Evolutionary conservation across 2,329 filamentous ascomycete genomes (phyloP).

Genomic region (Camillea tinctor): DNA sequence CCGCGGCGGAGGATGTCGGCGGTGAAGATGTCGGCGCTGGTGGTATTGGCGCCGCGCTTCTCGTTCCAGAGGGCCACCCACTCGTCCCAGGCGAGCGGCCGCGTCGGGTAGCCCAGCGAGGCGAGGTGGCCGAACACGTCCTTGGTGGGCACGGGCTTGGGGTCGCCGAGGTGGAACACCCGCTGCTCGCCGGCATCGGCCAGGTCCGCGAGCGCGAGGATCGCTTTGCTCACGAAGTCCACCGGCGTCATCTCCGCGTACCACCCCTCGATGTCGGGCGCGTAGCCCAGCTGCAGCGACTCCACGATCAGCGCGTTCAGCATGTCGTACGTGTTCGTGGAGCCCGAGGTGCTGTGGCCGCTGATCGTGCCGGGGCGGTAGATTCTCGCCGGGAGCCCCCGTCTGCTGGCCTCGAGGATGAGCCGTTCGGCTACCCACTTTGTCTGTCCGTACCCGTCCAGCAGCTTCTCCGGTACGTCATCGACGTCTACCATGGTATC

Average conservation of each 20-base stretch:
- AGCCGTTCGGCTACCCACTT: constrained; percentile 82
- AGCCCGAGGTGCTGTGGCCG: constrained; percentile 71
- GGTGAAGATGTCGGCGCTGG: constrained; percentile 70
- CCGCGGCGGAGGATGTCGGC: constrained; percentile 77
- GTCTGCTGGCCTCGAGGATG: constrained; percentile 64
- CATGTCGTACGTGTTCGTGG: constrained; percentile 76
- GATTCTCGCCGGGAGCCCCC: constrained; percentile 69
- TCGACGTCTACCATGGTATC: constrained; percentile 64
- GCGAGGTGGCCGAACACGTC: constrained; percentile 63
- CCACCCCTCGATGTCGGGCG: constrained; percentile 72
- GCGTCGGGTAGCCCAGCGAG: constrained; percentile 68
- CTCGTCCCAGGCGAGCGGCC: constrained; percentile 65
- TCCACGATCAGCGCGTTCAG: constrained; percentile 75
- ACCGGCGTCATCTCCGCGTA: constrained; percentile 81
- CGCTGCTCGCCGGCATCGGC: constrained; percentile 59
- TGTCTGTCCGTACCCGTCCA: constrained; percentile 75
- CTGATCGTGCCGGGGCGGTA: constrained; percentile 76
- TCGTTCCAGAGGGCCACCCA: constrained; percentile 75
- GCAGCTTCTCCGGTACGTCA: constrained; percentile 65
- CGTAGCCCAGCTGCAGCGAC: constrained; percentile 69
- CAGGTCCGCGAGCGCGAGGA: constrained; percentile 67
- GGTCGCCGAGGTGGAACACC: constrained; percentile 73
- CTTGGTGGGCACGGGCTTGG: constrained; percentile 65
- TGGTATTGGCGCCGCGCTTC: constrained; percentile 62
- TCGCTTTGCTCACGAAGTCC: constrained; percentile 75